These are phyloP conservation scores for Zymoseptoria ardabiliae DNA, from an alignment of 2,329 filamentous ascomycete species.

Conservation along the genomic window DNA sequence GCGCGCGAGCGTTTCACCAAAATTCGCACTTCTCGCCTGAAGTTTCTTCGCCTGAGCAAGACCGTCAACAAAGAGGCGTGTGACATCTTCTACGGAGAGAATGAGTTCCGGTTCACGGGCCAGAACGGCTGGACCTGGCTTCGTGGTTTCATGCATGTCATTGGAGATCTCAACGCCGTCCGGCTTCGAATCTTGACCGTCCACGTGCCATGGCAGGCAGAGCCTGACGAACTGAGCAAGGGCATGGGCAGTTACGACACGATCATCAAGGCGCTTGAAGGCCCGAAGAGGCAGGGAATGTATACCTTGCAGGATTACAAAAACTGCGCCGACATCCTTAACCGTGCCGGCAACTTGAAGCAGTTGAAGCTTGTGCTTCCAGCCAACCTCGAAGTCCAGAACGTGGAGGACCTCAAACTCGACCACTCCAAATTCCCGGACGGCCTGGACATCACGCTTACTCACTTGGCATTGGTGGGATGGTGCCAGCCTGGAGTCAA, in stretches of 20 bases:
- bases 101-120: constrained; percentile 33
- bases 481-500: not conserved
- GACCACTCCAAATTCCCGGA: not conserved
- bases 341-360: not conserved
- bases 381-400: not conserved
- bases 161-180: not conserved
- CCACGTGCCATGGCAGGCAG: constrained; percentile 2
- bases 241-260: not conserved
- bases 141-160: not conserved
- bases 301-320: not conserved
- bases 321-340: not conserved
- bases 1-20: not conserved
- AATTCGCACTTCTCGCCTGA: not conserved
- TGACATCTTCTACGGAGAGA: constrained; percentile 38
- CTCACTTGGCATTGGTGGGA: not conserved
- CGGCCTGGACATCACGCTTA: not conserved
- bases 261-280: not conserved
- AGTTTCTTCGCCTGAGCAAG: constrained; percentile 7
- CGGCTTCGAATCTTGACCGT: constrained; percentile 1
- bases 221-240: not conserved
- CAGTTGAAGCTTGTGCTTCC: constrained; percentile 2
- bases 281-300: not conserved
- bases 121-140: constrained; percentile 2
- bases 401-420: not conserved
- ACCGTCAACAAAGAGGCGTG: constrained; percentile 34